Evolutionary conservation across 73 alveolate genomes (phyloP), one percentile per base, ranked within the genome.

Genomic region (Stentor coeruleus): DNA sequence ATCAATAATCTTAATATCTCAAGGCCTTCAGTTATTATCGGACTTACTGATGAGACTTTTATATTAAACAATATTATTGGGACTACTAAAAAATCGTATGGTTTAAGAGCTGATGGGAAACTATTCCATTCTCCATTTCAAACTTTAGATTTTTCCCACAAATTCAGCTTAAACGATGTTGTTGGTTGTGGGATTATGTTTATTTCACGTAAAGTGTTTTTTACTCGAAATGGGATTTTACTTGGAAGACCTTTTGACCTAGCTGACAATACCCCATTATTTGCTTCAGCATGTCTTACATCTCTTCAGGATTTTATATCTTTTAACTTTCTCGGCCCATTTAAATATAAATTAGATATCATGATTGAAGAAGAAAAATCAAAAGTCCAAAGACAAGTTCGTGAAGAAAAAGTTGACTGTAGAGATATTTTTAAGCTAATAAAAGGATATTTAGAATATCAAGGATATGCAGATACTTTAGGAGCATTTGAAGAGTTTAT

Each of bases 101-200:
- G 94, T 2, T 58, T 76, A 35, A 76, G 77, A 40, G 40, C 94
- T n/a, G 91, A 88, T 77, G 94, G 94, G 6, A 88, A 88, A 55
- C 74, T 85, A 2, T 77, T 38, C 31, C 31, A 79, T 37, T 41
- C 58, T 33, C n/a, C 81, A 30, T 35, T 85, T 33, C 49, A 59
- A 26, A 88, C 91, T 33, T 88, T 59, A 40, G 95, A 86, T 39
- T 94, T 86, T 86, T 93, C 96, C 14, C 94, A 87, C 74, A 92
- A 91, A 59, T 92, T 84, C 41, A 86, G 81, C 3, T 82, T 87
- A 72, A 85, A 86, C 28, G 97, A 92, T 83, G 84, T 87, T 36
- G 81, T 94, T 35, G 98, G 98, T 6, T 91, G 97, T 76, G 98
- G 98, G 6, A 76, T 87, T 76, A 80, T 88, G 58, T 87, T 89